These are phyloP conservation scores for Aspergillus hancockii DNA, from an alignment of 495 filamentous ascomycete genomes.

Conservation along the genomic window DNA sequence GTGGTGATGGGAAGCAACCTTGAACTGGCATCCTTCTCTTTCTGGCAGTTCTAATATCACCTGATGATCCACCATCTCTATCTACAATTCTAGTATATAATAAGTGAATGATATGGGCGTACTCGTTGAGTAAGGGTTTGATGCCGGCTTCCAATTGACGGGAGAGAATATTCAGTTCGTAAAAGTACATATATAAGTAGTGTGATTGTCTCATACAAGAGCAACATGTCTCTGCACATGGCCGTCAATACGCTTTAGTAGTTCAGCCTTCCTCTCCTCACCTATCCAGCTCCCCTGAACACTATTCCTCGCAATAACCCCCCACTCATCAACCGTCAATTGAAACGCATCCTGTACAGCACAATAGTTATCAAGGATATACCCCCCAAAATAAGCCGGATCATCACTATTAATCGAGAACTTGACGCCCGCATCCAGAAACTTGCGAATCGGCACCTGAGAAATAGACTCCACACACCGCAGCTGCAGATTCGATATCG, in stretches of 20 bases:
- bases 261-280: slow-evolving; percentile 41
- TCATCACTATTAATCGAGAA: slow-evolving; percentile 78
- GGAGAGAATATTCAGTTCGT: neutral
- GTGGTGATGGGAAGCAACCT: no score
- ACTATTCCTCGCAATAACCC: slow-evolving; percentile 56
- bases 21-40: no score
- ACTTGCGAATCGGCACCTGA: slow-evolving; percentile 63
- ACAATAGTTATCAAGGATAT: slow-evolving; percentile 75
- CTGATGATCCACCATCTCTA: no score
- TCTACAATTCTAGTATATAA: no score
- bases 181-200: neutral
- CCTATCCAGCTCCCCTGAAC: slow-evolving; percentile 64
- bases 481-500: slow-evolving; percentile 70
- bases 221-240: slow-evolving; percentile 33
- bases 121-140: no score
- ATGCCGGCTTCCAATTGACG: no score
- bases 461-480: slow-evolving; percentile 55
- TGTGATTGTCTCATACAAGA: slow-evolving; percentile 5
- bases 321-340: slow-evolving; percentile 64
- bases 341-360: slow-evolving; percentile 72
- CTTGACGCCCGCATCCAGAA: slow-evolving; percentile 64
- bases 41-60: no score
- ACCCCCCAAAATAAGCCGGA: slow-evolving; percentile 79
- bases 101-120: no score
- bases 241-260: slow-evolving; percentile 39